Evolutionary conservation across 192 early-diverging fungal genomes (phyloP).

Genomic region (Entomortierella chlamydospora): DNA sequence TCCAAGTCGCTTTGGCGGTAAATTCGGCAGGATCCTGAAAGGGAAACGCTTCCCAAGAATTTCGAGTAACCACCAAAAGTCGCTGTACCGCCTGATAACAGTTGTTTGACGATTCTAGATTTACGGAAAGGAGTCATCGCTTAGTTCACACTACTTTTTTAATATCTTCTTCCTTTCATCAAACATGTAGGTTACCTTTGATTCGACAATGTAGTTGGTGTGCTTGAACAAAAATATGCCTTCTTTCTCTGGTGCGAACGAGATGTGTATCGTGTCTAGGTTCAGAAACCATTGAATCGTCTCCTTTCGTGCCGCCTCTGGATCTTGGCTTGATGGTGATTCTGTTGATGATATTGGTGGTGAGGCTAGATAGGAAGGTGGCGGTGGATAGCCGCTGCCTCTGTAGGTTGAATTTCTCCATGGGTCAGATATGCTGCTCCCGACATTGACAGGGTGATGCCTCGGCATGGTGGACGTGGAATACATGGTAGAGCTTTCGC

Average conservation of each 20-base stretch:
- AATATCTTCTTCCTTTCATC: not conserved
- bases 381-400: slow-evolving; percentile 36
- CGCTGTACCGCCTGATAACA: slow-evolving; percentile 88
- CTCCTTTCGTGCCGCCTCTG: slow-evolving; percentile 18
- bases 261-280: slow-evolving; percentile 63
- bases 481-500: slow-evolving; percentile 16
- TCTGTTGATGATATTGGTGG: slow-evolving; percentile 18
- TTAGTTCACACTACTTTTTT: not conserved
- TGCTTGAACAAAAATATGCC: slow-evolving; percentile 80
- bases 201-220: slow-evolving; percentile 88
- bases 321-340: not conserved
- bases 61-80: slow-evolving; percentile 91
- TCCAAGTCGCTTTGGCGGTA: slow-evolving; percentile 91
- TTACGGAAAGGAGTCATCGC: not conserved
- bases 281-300: slow-evolving; percentile 65
- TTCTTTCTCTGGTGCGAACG: slow-evolving; percentile 60
- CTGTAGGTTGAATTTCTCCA: slow-evolving; percentile 60
- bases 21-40: slow-evolving; percentile 79
- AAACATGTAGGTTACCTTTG: slow-evolving; percentile 58
- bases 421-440: slow-evolving; percentile 62
- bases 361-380: slow-evolving; percentile 38
- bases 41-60: slow-evolving; percentile 83
- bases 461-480: slow-evolving; percentile 21
- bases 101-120: slow-evolving; percentile 54
- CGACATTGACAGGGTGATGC: slow-evolving; percentile 47